Percentiles rank a stretch among this genome's conserved stretches.
Conservation (phyloP, 192 early-diverging fungal genomes). For the Pecoramyces ruminantium region DNA sequence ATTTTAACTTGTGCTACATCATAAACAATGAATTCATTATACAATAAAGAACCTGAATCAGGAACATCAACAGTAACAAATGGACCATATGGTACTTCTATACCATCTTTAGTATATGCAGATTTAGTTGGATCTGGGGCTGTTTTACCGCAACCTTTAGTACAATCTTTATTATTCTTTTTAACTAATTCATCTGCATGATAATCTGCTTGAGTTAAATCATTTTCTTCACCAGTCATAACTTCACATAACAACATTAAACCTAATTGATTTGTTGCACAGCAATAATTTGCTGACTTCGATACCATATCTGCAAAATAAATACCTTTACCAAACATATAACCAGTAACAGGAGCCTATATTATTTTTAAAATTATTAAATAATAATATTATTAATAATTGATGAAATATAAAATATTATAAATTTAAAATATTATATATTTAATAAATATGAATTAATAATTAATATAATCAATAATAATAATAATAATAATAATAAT, state of each 20-base stretch:
- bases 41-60: conserved; percentile 15
- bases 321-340: conserved; percentile 68
- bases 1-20: conserved; percentile 50
- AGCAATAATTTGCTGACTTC: conserved; percentile 60
- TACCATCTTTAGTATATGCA: not conserved
- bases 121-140: conserved; percentile 23
- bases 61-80: not conserved
- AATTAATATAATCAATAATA: not conserved
- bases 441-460: too few relatives aligned
- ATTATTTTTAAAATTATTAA: not conserved
- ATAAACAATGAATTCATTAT: conserved; percentile 73
- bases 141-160: conserved; percentile 42
- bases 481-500: not conserved
- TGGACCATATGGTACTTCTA: not conserved
- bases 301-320: conserved; percentile 70
- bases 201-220: conserved; percentile 25
- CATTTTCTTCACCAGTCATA: conserved; percentile 32
- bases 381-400: too few relatives aligned
- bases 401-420: too few relatives aligned
- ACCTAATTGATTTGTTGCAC: conserved; percentile 20
- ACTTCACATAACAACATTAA: conserved; percentile 66
- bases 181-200: conserved; percentile 21
- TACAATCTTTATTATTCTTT: conserved; percentile 26
- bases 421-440: too few relatives aligned
- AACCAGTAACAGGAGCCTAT: conserved; percentile 10